phyloP scores from a whole-genome alignment of 352 stramenopile genomes.

The Phytophthora pisi region DNA sequence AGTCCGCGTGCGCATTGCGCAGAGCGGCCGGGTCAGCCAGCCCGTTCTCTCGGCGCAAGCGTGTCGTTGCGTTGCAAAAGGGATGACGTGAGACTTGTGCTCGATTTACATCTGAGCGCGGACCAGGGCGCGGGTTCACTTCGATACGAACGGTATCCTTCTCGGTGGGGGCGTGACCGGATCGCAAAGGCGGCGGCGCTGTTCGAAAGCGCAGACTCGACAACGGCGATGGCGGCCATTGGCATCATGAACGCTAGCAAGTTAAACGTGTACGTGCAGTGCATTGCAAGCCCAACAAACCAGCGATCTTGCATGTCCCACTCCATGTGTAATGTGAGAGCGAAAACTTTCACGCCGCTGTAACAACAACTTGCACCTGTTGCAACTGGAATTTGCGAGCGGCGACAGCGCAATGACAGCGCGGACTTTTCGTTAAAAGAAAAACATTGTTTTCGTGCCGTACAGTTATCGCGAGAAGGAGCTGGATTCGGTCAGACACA shows the following conservation, averaged over 20 bases:
- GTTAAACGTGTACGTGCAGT: too few species aligned
- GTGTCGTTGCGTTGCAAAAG: constrained; percentile 13
- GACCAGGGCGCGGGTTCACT: constrained; percentile 16
- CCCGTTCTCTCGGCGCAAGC: constrained; percentile 19
- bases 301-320: constrained; percentile 1
- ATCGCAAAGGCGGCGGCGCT: background rate
- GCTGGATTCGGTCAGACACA: constrained; percentile 23
- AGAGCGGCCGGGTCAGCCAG: constrained; percentile 11
- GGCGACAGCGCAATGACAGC: background rate
- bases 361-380: constrained; percentile 9
- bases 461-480: constrained; percentile 4
- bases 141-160: background rate
- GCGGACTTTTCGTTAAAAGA: background rate
- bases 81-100: constrained; percentile 34
- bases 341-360: constrained; percentile 26
- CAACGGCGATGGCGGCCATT: background rate
- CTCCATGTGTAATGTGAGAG: constrained; percentile 25
- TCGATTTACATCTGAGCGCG: constrained; percentile 26
- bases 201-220: background rate
- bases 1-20: constrained; percentile 1
- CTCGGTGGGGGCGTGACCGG: background rate
- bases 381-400: constrained; percentile 11
- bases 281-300: constrained; percentile 7
- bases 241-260: background rate
- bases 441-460: constrained; percentile 4